Conservation (phyloP, 169 alveolate genomes). For the Besnoitia besnoiti region DNA sequence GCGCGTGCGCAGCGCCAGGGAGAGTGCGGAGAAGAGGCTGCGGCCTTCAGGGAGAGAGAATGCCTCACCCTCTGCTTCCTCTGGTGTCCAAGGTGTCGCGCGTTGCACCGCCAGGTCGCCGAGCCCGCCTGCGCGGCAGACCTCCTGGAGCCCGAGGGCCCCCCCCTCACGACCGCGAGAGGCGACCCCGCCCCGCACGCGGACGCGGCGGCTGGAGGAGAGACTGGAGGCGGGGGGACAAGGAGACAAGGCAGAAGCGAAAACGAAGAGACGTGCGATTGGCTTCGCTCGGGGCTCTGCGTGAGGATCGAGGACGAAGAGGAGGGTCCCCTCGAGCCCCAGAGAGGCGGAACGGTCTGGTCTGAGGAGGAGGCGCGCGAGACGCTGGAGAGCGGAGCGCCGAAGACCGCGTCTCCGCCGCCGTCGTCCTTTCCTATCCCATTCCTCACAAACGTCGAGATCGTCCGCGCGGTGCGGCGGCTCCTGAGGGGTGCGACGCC, state of each 20-base stretch:
- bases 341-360: neutral
- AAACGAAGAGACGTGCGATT: neutral
- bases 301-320: no score
- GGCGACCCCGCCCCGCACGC: no score
- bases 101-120: neutral
- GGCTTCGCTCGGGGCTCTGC: no score
- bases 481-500: no score
- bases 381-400: neutral
- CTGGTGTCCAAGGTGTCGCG: slow-evolving; percentile 9
- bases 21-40: no score
- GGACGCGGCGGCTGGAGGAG: neutral
- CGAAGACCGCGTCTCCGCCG: no score
- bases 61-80: neutral
- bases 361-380: neutral
- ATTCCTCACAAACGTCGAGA: no score
- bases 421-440: no score
- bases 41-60: neutral
- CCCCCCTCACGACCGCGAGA: no score
- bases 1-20: no score
- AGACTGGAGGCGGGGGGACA: neutral
- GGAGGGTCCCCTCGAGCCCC: neutral
- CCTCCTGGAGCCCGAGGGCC: no score
- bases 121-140: neutral
- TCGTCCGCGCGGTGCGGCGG: no score
- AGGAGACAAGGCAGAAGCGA: neutral